These are phyloP conservation scores for Datura wrightii DNA, from an alignment of 257 asterid species.

Conservation along the genomic window DNA sequence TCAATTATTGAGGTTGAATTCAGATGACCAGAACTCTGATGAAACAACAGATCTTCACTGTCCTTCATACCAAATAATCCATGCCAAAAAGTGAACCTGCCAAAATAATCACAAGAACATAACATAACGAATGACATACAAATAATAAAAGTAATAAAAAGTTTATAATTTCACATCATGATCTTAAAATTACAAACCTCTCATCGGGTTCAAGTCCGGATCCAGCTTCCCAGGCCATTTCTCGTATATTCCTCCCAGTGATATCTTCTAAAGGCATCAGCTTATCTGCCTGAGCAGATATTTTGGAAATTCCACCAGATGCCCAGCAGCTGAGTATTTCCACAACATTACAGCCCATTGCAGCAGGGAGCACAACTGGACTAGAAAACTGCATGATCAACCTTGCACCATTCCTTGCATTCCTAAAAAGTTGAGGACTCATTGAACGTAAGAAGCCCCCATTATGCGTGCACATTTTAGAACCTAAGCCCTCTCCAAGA, in stretches of 20 bases:
- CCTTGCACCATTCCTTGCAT: conserved; percentile 72
- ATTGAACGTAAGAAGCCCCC: conserved; percentile 76
- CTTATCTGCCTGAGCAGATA: conserved; percentile 58
- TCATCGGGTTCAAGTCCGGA: conserved; percentile 38
- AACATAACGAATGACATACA: conserved; percentile 33
- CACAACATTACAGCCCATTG: conserved; percentile 61
- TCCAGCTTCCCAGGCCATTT: conserved; percentile 56
- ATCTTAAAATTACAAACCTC: conserved; percentile 57
- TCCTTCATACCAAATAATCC: conserved; percentile 33
- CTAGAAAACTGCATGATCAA: conserved; percentile 74
- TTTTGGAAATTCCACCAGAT: conserved; percentile 64
- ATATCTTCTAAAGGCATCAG: conserved; percentile 81
- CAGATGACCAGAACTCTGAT: conserved; percentile 34
- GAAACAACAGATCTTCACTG: conserved; percentile 31
- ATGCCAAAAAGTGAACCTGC: conserved; percentile 44
- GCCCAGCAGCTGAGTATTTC: conserved; percentile 75
- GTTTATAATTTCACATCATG: not conserved
- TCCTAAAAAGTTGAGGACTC: conserved; percentile 68
- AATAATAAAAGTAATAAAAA: conserved; percentile 23
- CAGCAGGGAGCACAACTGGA: conserved; percentile 67
- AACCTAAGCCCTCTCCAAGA: conserved; percentile 75
- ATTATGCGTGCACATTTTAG: conserved; percentile 46
- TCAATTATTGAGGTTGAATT: conserved; percentile 43
- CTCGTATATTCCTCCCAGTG: conserved; percentile 70
- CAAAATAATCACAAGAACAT: conserved; percentile 20